Evolutionary conservation across 306 rosid genomes (phyloP).

Genomic region (Quercus gilva): DNA sequence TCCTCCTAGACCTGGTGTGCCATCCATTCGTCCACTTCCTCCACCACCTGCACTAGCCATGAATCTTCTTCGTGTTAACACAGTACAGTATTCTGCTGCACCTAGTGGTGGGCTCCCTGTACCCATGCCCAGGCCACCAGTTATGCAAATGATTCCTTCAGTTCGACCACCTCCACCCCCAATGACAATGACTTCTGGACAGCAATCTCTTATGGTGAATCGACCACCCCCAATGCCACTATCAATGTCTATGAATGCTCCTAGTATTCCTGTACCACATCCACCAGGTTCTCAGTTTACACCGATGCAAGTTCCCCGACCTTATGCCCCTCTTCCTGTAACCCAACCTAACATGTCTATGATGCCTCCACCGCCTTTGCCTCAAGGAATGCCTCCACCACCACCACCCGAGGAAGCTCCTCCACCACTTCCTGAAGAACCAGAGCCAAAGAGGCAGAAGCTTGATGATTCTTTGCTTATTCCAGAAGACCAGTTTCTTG

Average conservation of each 20-base stretch:
- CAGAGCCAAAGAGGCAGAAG: slow-evolving; percentile 89
- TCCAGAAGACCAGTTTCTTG: slow-evolving; percentile 88
- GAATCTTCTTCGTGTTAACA: slow-evolving; percentile 74
- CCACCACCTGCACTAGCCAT: slow-evolving; percentile 90
- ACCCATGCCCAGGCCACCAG: slow-evolving; percentile 67
- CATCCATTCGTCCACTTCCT: slow-evolving; percentile 83
- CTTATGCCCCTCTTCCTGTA: slow-evolving; percentile 50
- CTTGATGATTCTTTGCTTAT: slow-evolving; percentile 80
- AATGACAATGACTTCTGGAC: slow-evolving; percentile 64
- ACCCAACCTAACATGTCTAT: slow-evolving; percentile 66
- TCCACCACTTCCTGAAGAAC: slow-evolving; percentile 95
- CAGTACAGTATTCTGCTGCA: slow-evolving; percentile 61
- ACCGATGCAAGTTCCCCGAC: slow-evolving; percentile 52
- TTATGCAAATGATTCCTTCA: slow-evolving; percentile 56
- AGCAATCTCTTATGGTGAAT: slow-evolving; percentile 52
- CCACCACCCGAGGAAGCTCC: slow-evolving; percentile 98
- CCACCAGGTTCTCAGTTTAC: slow-evolving; percentile 92
- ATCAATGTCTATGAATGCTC: slow-evolving; percentile 52
- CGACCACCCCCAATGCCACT: slow-evolving; percentile 64
- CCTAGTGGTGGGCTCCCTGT: slow-evolving; percentile 49
- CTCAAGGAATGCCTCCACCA: slow-evolving; percentile 83
- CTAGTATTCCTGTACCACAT: slow-evolving; percentile 63
- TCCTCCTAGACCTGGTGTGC: slow-evolving; percentile 87
- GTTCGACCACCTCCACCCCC: slow-evolving; percentile 64
- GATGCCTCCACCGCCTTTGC: slow-evolving; percentile 88